Evolutionary conservation across 129 eudicot genomes (phyloP).

Genomic region (Gnaphalium uliginosum): DNA sequence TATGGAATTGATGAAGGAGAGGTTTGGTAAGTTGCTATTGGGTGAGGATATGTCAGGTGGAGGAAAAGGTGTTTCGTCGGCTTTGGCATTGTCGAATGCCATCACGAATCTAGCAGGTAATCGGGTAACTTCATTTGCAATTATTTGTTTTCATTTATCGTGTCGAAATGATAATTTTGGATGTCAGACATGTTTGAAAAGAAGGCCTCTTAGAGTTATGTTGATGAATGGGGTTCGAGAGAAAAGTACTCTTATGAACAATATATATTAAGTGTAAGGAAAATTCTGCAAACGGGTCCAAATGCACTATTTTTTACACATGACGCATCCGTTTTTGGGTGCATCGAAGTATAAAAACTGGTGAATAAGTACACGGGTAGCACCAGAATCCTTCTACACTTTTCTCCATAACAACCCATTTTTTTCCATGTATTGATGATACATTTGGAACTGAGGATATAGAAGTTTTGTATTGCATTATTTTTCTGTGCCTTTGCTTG

Average conservation of each 20-base stretch:
- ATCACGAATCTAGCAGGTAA: constrained; percentile 92
- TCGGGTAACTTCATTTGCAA: background rate
- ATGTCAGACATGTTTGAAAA: background rate
- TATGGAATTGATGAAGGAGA: constrained; percentile 84
- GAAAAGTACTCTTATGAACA: background rate
- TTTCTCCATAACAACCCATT: too few species aligned
- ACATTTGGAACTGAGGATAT: too few species aligned
- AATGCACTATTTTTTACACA: too few species aligned
- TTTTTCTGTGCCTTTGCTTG: too few species aligned
- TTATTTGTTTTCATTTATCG: background rate
- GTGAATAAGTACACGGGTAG: too few species aligned
- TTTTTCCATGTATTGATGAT: too few species aligned
- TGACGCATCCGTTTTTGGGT: too few species aligned
- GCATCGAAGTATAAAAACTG: too few species aligned
- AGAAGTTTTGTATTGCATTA: too few species aligned
- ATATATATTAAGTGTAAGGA: background rate
- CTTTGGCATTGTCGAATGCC: constrained; percentile 96
- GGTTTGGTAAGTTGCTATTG: constrained; percentile 85
- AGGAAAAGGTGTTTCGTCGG: constrained; percentile 93
- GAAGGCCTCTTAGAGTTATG: background rate
- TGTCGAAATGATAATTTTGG: background rate
- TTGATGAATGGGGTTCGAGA: background rate
- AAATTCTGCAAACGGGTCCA: background rate
- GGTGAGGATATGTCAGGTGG: constrained; percentile 99
- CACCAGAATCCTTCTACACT: too few species aligned